A percentile compares a stretch with the other conserved stretches of the same genome.
These are phyloP conservation scores for Dryas alaskensis DNA, from an alignment of 306 rosid species.

Conservation along the genomic window DNA sequence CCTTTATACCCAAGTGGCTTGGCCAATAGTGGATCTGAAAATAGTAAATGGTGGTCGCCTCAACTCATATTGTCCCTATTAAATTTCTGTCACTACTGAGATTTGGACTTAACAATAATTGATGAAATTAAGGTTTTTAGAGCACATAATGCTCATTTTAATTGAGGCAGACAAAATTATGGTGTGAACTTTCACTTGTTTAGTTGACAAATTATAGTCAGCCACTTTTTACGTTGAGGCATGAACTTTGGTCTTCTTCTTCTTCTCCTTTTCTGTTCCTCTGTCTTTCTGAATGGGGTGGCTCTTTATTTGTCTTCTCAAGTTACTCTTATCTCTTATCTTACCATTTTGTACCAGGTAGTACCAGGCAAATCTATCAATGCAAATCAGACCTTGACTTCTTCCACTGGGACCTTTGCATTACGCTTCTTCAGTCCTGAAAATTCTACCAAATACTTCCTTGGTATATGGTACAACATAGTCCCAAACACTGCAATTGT, in stretches of 20 bases:
- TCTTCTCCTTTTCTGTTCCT: not conserved
- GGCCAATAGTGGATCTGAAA: not conserved
- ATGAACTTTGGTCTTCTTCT: slow-evolving; percentile 6
- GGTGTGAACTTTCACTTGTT: slow-evolving; percentile 41
- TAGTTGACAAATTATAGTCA: too few relatives aligned
- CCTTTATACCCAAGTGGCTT: not conserved
- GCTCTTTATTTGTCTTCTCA: not conserved
- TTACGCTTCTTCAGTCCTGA: slow-evolving; percentile 60
- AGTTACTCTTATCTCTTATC: not conserved
- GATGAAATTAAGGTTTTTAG: too few relatives aligned
- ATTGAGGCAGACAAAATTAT: too few relatives aligned
- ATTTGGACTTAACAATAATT: not conserved
- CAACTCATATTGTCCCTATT: not conserved
- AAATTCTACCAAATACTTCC: slow-evolving; percentile 50
- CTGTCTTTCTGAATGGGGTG: not conserved
- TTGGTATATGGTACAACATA: slow-evolving; percentile 31
- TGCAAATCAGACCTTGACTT: slow-evolving; percentile 44
- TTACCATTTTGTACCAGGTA: not conserved
- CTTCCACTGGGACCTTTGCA: slow-evolving; percentile 34
- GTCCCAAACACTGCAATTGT: slow-evolving; percentile 13
- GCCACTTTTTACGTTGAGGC: too few relatives aligned
- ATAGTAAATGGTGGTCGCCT: not conserved
- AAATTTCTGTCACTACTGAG: too few relatives aligned
- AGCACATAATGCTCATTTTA: too few relatives aligned
- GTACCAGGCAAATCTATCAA: slow-evolving; percentile 20